Conservation (phyloP, 177 flowering plant species). For the Vitis hybrid region DNA sequence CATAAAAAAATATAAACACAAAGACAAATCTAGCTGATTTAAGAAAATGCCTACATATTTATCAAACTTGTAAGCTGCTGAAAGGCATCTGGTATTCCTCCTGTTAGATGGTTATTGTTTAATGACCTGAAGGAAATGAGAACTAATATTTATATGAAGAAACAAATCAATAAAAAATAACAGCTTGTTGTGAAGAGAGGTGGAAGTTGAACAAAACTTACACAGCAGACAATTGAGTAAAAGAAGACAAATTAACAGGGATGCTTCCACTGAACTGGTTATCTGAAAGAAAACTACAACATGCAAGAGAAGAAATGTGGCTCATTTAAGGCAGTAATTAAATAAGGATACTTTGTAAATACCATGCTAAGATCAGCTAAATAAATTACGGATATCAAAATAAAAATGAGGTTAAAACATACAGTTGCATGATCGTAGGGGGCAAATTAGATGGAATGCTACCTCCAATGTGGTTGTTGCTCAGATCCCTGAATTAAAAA, state of each 20-base stretch:
- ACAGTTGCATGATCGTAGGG: slow-evolving; percentile 45
- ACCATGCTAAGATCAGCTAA: background rate
- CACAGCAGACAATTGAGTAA: slow-evolving; percentile 40
- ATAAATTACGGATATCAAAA: background rate
- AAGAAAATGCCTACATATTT: slow-evolving; percentile 38
- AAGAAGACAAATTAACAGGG: slow-evolving; percentile 35
- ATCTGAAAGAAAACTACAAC: slow-evolving; percentile 44
- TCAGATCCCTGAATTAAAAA: slow-evolving; percentile 45
- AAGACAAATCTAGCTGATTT: background rate
- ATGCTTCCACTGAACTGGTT: slow-evolving; percentile 58
- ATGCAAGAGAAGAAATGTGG: slow-evolving; percentile 4
- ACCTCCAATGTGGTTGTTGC: slow-evolving; percentile 87
- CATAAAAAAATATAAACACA: background rate
- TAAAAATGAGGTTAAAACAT: slow-evolving; percentile 18
- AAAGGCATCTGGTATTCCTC: slow-evolving; percentile 59
- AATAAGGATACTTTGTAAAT: too few species aligned
- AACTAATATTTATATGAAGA: background rate
- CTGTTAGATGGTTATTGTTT: slow-evolving; percentile 44
- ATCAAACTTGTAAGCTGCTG: slow-evolving; percentile 31
- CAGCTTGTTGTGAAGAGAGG: background rate
- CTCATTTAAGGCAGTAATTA: too few species aligned
- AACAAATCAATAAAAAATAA: background rate
- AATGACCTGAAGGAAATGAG: slow-evolving; percentile 38
- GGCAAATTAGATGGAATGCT: slow-evolving; percentile 64
- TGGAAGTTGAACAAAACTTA: slow-evolving; percentile 26